phyloP scores from a whole-genome alignment of 805 yeast species.

The Zygosaccharomyces pseudorouxii region DNA sequence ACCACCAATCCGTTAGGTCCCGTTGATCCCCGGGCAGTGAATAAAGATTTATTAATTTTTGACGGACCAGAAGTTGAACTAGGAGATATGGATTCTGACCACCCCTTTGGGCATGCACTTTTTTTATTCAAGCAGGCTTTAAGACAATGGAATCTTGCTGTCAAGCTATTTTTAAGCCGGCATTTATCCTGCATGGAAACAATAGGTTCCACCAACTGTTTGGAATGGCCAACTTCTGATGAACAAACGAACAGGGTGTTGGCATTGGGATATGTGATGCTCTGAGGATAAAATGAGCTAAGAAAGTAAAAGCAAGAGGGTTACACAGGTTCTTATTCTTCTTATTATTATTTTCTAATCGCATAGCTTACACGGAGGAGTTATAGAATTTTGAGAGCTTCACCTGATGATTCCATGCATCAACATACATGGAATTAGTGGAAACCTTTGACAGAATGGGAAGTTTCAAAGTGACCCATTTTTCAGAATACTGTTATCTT shows the following conservation, averaged over 20 bases:
- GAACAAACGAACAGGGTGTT: slow-evolving; percentile 17
- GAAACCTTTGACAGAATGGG: background rate
- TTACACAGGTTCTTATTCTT: too few species aligned
- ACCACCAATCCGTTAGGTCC: slow-evolving; percentile 11
- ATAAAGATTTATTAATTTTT: slow-evolving; percentile 10
- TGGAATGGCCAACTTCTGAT: slow-evolving; percentile 11
- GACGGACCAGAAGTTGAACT: slow-evolving; percentile 13
- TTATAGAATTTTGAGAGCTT: slow-evolving; percentile 1
- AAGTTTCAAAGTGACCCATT: background rate
- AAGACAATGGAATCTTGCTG: slow-evolving; percentile 17
- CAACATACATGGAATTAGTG: background rate
- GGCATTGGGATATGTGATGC: slow-evolving; percentile 18
- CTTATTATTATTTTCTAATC: background rate
- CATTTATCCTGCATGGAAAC: slow-evolving; percentile 12
- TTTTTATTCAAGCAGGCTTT: slow-evolving; percentile 17
- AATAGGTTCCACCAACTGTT: slow-evolving; percentile 3
- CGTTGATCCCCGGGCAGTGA: slow-evolving; percentile 6
- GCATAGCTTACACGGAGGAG: slow-evolving; percentile 2
- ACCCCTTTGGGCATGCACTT: slow-evolving; percentile 18
- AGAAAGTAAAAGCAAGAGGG: background rate
- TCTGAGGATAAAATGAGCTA: background rate
- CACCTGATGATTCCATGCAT: background rate
- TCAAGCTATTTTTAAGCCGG: slow-evolving; percentile 17
- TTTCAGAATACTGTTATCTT: background rate
- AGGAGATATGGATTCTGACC: slow-evolving; percentile 11